A percentile compares a stretch with the other conserved stretches of the same genome.
Conservation (phyloP, 2,329 filamentous ascomycete genomes). For the Balansia obtecta region DNA sequence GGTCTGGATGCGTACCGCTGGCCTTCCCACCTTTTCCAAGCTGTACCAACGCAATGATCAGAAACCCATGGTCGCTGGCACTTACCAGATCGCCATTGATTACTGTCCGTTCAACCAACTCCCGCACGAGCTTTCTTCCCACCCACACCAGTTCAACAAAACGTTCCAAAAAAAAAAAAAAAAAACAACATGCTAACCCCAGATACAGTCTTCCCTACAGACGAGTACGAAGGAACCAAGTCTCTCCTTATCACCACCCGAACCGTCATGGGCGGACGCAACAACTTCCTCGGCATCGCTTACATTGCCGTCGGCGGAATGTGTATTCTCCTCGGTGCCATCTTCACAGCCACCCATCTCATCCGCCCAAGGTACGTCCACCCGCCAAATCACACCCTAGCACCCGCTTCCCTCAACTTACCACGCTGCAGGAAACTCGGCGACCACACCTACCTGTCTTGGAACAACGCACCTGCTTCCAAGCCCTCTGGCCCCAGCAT, state of each 20-base stretch:
- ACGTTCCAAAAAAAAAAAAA: no score
- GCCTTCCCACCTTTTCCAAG: constrained; percentile 89
- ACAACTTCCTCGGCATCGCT: constrained; percentile 90
- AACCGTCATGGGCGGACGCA: constrained; percentile 88
- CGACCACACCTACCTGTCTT: constrained; percentile 93
- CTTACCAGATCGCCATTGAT: constrained; percentile 64
- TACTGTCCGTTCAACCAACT: constrained; percentile 49
- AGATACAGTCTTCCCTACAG: constrained; percentile 62
- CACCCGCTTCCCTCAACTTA: neutral
- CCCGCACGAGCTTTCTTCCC: neutral
- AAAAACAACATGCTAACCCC: neutral
- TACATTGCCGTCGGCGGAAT: constrained; percentile 90
- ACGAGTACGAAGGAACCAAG: constrained; percentile 73
- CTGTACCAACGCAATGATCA: constrained; percentile 73
- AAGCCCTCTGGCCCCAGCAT: constrained; percentile 29
- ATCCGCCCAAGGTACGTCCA: constrained; percentile 68
- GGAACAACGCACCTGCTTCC: constrained; percentile 56
- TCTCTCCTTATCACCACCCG: constrained; percentile 79
- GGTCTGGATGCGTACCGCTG: constrained; percentile 98
- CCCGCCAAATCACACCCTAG: neutral
- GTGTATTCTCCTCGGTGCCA: constrained; percentile 73
- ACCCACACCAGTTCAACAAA: no score
- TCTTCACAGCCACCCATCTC: constrained; percentile 85
- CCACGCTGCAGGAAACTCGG: constrained; percentile 67
- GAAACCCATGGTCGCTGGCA: constrained; percentile 52